phyloP scores from a whole-genome alignment of 352 stramenopile species.

The Halophytophthora polymorphica region DNA sequence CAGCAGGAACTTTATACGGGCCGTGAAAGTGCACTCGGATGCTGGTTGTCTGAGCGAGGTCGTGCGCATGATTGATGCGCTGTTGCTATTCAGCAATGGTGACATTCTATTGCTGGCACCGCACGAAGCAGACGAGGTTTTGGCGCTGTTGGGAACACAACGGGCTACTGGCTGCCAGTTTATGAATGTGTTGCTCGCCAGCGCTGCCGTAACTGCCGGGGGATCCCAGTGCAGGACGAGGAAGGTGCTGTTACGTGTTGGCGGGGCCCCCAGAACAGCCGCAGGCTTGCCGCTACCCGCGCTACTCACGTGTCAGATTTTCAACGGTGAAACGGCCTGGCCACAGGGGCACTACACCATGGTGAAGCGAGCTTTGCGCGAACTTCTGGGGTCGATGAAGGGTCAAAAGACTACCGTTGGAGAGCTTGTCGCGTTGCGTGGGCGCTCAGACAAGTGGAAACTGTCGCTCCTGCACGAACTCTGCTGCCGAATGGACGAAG shows the following conservation, averaged over 20 bases:
- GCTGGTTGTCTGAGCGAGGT: conserved; percentile 15
- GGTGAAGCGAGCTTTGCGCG: no score
- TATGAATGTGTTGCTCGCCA: conserved; percentile 24
- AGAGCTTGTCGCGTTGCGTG: conserved; percentile 28
- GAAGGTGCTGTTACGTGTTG: background rate
- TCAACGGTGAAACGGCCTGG: no score
- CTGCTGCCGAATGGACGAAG: conserved; percentile 35
- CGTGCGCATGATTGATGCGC: conserved; percentile 29
- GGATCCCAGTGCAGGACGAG: no score
- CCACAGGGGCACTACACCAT: no score
- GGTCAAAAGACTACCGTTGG: conserved; percentile 22
- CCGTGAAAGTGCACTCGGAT: background rate
- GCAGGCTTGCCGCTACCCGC: no score
- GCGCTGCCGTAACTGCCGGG: no score
- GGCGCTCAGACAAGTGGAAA: conserved; percentile 31
- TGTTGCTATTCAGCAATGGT: conserved; percentile 40
- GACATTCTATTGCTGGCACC: conserved; percentile 38
- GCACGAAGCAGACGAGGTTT: conserved; percentile 35
- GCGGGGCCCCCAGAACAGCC: background rate
- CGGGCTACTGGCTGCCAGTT: conserved; percentile 13
- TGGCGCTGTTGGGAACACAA: conserved; percentile 20
- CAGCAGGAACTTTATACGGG: conserved; percentile 49
- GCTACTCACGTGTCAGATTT: no score
- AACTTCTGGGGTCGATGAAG: conserved; percentile 13
- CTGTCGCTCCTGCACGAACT: conserved; percentile 41